Evolutionary conservation across 1,284 basidiomycete genomes (phyloP).

Genomic region (Phellopilus nigrolimitatus): DNA sequence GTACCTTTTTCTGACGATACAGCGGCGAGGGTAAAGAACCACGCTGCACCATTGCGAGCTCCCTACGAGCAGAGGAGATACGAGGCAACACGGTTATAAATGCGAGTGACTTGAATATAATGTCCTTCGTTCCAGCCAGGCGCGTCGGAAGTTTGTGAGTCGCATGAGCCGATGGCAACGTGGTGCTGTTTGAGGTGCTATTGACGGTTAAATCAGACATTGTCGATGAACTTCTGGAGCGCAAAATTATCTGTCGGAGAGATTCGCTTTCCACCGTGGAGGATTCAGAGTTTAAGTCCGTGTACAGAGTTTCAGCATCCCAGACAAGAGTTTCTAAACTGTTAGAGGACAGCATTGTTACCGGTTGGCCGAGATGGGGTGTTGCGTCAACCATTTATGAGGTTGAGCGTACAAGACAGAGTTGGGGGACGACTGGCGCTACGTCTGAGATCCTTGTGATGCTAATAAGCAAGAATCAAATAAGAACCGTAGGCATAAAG

Average conservation of each 20-base stretch:
- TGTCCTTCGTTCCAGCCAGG: not conserved
- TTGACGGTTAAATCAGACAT: not conserved
- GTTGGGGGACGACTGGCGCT: no score
- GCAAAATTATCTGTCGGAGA: no score
- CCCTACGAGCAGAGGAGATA: conserved; percentile 15
- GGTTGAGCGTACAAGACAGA: no score
- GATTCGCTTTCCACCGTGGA: not conserved
- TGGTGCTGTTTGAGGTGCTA: not conserved
- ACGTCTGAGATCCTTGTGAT: no score
- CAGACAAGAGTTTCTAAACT: no score
- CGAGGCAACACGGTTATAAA: conserved; percentile 10
- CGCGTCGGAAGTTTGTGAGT: not conserved
- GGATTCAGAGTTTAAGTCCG: not conserved
- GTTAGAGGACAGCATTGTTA: no score
- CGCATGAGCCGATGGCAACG: conserved; percentile 1
- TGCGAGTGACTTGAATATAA: conserved; percentile 8
- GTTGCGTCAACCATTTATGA: no score
- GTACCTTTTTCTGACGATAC: conserved; percentile 5
- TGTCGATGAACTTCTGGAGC: no score
- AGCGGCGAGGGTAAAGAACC: conserved; percentile 6
- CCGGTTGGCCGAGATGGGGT: no score
- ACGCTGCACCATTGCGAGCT: conserved; percentile 2
- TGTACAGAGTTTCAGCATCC: not conserved
- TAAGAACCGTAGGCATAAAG: no score
- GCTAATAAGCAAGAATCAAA: no score